Base-by-base conservation (phyloP, 805 yeast genomes). In the Zygosaccharomyces gambellarensis region DNA sequence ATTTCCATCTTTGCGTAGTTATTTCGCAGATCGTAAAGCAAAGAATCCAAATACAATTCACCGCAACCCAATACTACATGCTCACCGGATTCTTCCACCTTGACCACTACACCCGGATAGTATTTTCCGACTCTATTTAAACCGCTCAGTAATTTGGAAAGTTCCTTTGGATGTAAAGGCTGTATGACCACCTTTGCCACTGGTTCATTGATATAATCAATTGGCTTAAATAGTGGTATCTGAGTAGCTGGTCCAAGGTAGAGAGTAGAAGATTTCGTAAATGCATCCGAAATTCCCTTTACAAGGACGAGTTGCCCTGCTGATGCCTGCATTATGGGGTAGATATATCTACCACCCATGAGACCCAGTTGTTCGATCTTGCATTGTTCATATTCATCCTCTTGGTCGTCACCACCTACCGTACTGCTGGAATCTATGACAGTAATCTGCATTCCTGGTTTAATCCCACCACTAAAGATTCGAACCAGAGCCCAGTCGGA, bases 1-100 rank as follows among this genome's bases (percentile, higher is more conserved):
- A 94, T 79, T 45, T 83, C 85, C 36, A 90, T 74, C 21, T 78
- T 79, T 0, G 85, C 76, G 58, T 80, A 85, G 29, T 79, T 70
- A 25, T 71, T 64, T 54, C 97, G 72, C 39, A 94, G 67, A 60
- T 89, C 97, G 63, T 83, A 86, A 36, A 94, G 67, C 22, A 86
- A 70, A 57, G 94, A 87, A 65, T 94, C 98, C 67, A 94, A 64
- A 61, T 87, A 88, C 14, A 92, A 59, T 61, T 94, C 98, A 5
- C 99, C 99, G 8, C 88, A 79, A 0, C 94, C 97, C 25, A 82
- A 60, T 0, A 94, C 64, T 1, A 82, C 81, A 62, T 85, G 88
- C 58, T 90, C 97, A 2, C 97, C 97, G 45, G 90, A 85, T 56
- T 87, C 95, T 63, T 89, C 96, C 1, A 85, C 88, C 54, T 77